Base-by-base conservation (phyloP, 768 basidiomycete species). In the Sarcomyxa edulis region DNA sequence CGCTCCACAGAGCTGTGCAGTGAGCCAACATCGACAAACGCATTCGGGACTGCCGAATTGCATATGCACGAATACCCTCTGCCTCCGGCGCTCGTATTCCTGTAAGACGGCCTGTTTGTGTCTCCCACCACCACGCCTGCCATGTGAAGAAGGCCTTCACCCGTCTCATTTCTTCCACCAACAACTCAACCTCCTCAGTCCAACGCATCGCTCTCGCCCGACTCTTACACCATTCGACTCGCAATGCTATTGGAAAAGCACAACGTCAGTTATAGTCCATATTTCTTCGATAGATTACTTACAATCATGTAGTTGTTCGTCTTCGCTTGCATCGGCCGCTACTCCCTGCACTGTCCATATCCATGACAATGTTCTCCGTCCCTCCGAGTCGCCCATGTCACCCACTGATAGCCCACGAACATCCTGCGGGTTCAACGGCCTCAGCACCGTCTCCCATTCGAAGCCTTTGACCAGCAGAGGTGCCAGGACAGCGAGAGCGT, bases 121-220 rank as follows among this genome's bases (percentile, higher is more conserved):
- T n/a, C n/a, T n/a, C n/a, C 44, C 49, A 27, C 27, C 21, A 32
- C 28, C 12, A 4, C 16, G 37, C 40, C 20, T 38, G 39, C 51
- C 48, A 50, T 16, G 35, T 23, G 11, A 49, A 45, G 19, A 23
- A 55, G 11, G 18, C 33, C 2, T 52, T 6, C 3, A 41, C 37
- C 10, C 55, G 32, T 10, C 46, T n/a, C 57, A 58, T 59, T 42
- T 59, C 58, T 32, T 56, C 53, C 14, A 33, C 24, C 9, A 49
- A 35, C 3, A 51, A 39, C 2, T 38, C 21, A 18, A 53, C 50
- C 33, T 55, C 53, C 34, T 55, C 53, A 10, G 28, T 25, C 53
- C 49, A 55, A 8, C 49, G 37, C 8, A 19, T 7, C 8, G 24
- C 37, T 7, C 50, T 32, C 2, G 53, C 47, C 7, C 32, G 39